Evolutionary conservation across 1,284 basidiomycete genomes (phyloP).

Genomic region (Ceratobasidium sp.): DNA sequence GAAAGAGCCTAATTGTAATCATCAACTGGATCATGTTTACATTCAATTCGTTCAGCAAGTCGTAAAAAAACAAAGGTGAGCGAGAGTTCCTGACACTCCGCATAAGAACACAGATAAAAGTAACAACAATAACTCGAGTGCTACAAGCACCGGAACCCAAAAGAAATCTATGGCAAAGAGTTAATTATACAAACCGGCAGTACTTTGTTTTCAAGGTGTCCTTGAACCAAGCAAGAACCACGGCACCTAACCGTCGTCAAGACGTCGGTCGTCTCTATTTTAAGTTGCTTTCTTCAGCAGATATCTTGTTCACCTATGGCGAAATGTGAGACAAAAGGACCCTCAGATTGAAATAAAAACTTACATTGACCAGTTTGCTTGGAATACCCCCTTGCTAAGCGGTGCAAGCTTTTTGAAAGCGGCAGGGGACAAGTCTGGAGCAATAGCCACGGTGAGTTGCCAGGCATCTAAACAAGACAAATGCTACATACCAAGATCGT

Average conservation of each 20-base stretch:
- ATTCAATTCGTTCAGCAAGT: background rate
- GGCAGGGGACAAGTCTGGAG: slow-evolving; percentile 24
- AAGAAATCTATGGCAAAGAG: background rate
- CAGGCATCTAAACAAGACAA: background rate
- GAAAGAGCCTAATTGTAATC: background rate
- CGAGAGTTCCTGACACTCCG: background rate
- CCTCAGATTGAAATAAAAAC: background rate
- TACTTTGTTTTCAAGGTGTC: slow-evolving; percentile 7
- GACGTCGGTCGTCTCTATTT: background rate
- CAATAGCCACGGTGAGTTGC: background rate
- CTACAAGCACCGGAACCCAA: slow-evolving; percentile 3
- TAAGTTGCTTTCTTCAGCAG: background rate
- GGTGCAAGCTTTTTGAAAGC: slow-evolving; percentile 30
- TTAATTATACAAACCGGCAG: background rate
- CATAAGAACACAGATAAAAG: slow-evolving; percentile 3
- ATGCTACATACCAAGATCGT: background rate
- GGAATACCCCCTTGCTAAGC: slow-evolving; percentile 17
- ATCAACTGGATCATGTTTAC: background rate
- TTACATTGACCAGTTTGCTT: slow-evolving; percentile 14
- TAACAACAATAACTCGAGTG: background rate
- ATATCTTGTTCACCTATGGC: background rate
- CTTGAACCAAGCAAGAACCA: slow-evolving; percentile 3
- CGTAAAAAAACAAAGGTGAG: background rate
- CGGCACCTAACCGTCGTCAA: background rate
- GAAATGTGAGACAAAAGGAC: background rate